Evolutionary conservation across 1,139 yeast species (phyloP).

Genomic region (Ogataea hybrid): DNA sequence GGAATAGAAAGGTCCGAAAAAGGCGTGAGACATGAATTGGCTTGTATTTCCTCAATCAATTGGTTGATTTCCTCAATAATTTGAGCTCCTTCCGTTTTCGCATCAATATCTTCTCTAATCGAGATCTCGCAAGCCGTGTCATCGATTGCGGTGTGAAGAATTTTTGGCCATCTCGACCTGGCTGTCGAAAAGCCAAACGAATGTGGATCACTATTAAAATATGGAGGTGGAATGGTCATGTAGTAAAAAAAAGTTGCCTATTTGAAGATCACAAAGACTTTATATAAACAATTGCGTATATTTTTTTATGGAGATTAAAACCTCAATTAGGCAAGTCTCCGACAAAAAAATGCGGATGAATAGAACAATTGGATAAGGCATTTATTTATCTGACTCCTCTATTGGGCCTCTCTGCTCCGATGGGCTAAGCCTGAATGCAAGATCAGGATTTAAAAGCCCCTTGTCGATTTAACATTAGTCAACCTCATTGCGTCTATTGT

Average conservation of each 20-base stretch:
- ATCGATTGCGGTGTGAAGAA: slow-evolving; percentile 62
- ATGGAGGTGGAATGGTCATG: slow-evolving; percentile 27
- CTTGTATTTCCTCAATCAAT: slow-evolving; percentile 39
- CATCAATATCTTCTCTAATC: slow-evolving; percentile 5
- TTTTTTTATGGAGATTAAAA: too few species aligned
- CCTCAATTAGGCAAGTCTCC: slow-evolving; percentile 1
- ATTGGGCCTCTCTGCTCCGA: slow-evolving; percentile 36
- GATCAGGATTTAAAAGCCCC: slow-evolving; percentile 58
- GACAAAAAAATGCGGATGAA: background rate
- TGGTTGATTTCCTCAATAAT: slow-evolving; percentile 37
- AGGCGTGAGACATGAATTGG: slow-evolving; percentile 40
- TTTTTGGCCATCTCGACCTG: slow-evolving; percentile 82
- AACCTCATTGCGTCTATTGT: slow-evolving; percentile 56
- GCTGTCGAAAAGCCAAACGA: slow-evolving; percentile 86
- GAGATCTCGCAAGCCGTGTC: slow-evolving; percentile 41
- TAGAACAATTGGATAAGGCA: background rate
- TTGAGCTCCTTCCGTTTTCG: slow-evolving; percentile 24
- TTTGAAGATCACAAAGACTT: background rate
- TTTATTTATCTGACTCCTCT: background rate
- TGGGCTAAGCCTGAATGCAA: slow-evolving; percentile 58
- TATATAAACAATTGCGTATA: too few species aligned
- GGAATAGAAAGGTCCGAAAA: slow-evolving; percentile 42
- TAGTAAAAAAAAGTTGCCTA: background rate
- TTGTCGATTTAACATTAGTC: slow-evolving; percentile 55
- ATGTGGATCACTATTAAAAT: slow-evolving; percentile 61